A percentile compares a stretch with the other conserved stretches of the same genome.
Evolutionary conservation across 2,329 filamentous ascomycete genomes (phyloP).

Genomic region (Zymoseptoria tritici): DNA sequence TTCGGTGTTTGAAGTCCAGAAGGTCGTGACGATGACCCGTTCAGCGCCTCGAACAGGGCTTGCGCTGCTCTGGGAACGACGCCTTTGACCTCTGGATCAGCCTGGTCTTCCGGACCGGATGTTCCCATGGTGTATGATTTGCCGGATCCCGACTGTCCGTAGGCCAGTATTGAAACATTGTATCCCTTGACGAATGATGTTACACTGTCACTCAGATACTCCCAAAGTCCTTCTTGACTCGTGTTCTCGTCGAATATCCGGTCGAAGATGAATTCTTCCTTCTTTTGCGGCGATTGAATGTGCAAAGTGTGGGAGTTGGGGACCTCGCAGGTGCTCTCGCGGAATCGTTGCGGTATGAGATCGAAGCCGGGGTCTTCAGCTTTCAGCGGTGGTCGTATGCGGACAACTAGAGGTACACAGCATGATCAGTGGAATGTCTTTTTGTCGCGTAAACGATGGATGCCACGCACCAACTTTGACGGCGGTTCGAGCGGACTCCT

Average conservation of each 20-base stretch:
- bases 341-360: conserved; percentile 90
- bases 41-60: conserved; percentile 79
- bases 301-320: conserved; percentile 76
- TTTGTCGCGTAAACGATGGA: neutral
- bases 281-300: conserved; percentile 85
- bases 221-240: conserved; percentile 84
- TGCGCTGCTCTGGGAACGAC: conserved; percentile 90
- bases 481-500: conserved; percentile 14
- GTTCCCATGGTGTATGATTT: conserved; percentile 99
- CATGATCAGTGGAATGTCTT: conserved; percentile 7
- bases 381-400: conserved; percentile 79
- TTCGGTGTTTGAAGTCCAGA: conserved; percentile 74
- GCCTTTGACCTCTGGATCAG: conserved; percentile 47
- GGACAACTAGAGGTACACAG: conserved; percentile 58
- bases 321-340: conserved; percentile 84
- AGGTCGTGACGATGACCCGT: conserved; percentile 53
- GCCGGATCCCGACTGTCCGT: conserved; percentile 93
- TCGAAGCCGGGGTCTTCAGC: conserved; percentile 85
- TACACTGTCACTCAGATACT: conserved; percentile 86
- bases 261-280: conserved; percentile 94
- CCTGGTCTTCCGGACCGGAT: conserved; percentile 64
- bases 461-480: conserved; percentile 18
- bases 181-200: conserved; percentile 88
- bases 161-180: conserved; percentile 95
- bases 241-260: conserved; percentile 81